Conservation (phyloP, 257 asterid species). For the Cinchona pubescens region DNA sequence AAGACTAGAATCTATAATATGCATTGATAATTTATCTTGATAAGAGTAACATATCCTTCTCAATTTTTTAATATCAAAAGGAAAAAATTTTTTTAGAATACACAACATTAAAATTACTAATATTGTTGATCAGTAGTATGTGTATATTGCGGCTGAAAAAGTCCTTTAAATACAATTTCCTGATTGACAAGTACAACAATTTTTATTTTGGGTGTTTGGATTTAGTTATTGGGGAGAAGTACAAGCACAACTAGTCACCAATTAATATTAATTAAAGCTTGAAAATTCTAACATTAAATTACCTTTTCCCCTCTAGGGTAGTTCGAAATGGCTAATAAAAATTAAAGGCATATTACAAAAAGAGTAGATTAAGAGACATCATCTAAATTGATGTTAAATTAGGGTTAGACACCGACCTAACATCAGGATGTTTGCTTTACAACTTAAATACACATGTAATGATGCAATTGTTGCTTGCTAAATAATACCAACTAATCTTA, state of each 20-base stretch:
- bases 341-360: slow-evolving; percentile 8
- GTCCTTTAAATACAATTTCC: not conserved
- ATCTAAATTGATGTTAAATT: slow-evolving; percentile 15
- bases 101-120: not conserved
- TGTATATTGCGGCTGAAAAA: too few relatives aligned
- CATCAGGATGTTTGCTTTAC: slow-evolving; percentile 39
- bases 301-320: slow-evolving; percentile 3
- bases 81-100: too few relatives aligned
- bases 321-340: not conserved
- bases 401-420: slow-evolving; percentile 50
- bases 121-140: not conserved
- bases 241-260: too few relatives aligned
- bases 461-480: slow-evolving; percentile 25
- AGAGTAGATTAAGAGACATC: slow-evolving; percentile 8
- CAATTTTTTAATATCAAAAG: too few relatives aligned
- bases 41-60: too few relatives aligned
- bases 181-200: not conserved
- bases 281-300: not conserved
- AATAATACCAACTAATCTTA: slow-evolving; percentile 29
- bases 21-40: too few relatives aligned
- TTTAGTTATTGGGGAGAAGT: not conserved
- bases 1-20: too few relatives aligned
- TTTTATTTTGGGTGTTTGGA: not conserved
- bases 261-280: not conserved
- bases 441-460: slow-evolving; percentile 28